These are phyloP conservation scores for Colletotrichum chlorophyti DNA, from an alignment of 2,329 filamentous ascomycete species.

Conservation along the genomic window DNA sequence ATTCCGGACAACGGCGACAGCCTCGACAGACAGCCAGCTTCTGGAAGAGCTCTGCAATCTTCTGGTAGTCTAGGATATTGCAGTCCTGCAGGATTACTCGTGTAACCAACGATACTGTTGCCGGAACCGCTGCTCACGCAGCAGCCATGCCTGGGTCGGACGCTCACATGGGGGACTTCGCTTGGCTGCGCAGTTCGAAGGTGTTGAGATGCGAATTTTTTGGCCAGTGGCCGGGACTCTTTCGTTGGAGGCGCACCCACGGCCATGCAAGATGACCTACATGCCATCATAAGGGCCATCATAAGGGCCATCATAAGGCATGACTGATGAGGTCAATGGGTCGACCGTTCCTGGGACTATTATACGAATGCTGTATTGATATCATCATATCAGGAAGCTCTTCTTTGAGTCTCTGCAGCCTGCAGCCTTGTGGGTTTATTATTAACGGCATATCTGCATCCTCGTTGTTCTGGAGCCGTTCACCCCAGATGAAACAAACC, in stretches of 20 bases:
- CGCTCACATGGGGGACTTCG: slow-evolving; percentile 19
- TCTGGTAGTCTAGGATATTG: too few species aligned
- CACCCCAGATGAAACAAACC: too few species aligned
- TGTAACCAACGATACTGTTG: neutral
- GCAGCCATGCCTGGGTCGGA: slow-evolving; percentile 17
- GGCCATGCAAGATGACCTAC: slow-evolving; percentile 20
- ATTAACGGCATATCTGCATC: too few species aligned
- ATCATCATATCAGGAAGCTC: too few species aligned
- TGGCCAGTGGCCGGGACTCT: neutral
- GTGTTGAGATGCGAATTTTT: neutral
- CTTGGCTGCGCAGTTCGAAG: neutral
- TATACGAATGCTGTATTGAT: neutral
- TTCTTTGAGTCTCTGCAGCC: too few species aligned
- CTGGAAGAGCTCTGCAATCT: neutral
- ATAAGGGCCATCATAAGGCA: too few species aligned
- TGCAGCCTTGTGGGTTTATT: too few species aligned
- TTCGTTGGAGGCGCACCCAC: neutral
- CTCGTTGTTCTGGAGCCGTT: too few species aligned
- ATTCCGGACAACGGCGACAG: slow-evolving; percentile 1
- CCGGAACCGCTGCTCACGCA: neutral
- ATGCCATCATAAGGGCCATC: too few species aligned
- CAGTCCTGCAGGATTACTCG: neutral
- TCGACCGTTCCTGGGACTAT: neutral
- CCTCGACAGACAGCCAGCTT: too few species aligned
- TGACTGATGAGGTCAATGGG: slow-evolving; percentile 21